phyloP scores from a whole-genome alignment of 257 asterid genomes.

The Solanum ossicruentum region DNA sequence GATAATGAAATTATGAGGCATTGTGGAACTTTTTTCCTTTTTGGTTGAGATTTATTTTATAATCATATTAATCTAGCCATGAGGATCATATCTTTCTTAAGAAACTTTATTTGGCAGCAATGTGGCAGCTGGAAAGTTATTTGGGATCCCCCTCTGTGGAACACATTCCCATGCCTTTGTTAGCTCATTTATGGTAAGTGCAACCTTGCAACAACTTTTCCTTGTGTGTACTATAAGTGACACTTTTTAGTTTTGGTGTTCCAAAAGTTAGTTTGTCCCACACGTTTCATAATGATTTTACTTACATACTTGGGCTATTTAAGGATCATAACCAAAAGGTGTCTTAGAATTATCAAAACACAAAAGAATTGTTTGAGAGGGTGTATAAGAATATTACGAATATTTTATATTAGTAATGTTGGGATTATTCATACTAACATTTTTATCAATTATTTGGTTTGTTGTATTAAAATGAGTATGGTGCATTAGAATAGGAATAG shows the following conservation, averaged over 20 bases:
- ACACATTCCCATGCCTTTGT: constrained; percentile 98
- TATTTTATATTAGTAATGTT: not conserved
- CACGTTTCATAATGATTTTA: not conserved
- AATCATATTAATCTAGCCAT: not conserved
- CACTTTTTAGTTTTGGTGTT: not conserved
- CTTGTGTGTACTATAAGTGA: not conserved
- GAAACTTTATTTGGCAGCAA: constrained; percentile 42
- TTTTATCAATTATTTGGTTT: no score
- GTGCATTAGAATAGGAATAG: no score
- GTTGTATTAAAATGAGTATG: no score
- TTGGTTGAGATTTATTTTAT: not conserved
- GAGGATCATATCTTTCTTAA: not conserved
- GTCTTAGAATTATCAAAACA: not conserved
- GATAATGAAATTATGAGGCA: no score
- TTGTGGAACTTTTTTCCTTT: not conserved
- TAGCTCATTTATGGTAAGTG: constrained; percentile 84
- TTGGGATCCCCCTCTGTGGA: constrained; percentile 99
- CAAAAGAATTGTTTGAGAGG: not conserved
- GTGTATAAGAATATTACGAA: not conserved
- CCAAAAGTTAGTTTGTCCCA: not conserved
- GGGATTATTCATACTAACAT: no score
- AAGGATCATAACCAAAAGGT: not conserved
- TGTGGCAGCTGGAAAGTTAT: constrained; percentile 96
- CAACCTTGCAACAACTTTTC: not conserved
- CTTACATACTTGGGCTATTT: not conserved